Base-by-base conservation (phyloP, 139 green algal species). In the Volvox africanus region DNA sequence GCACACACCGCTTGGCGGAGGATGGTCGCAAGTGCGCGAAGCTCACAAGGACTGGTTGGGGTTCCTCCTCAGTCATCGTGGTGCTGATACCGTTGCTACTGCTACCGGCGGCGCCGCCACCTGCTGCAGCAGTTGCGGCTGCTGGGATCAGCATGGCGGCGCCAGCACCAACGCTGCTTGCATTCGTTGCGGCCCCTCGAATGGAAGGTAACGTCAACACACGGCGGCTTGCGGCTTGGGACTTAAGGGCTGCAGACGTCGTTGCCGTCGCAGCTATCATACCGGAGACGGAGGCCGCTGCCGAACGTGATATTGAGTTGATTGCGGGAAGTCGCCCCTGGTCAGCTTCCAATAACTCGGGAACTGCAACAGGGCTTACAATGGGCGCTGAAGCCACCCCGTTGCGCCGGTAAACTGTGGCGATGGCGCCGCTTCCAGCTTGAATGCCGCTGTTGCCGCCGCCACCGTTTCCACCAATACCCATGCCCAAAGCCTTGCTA, bases 1-100 rank as follows among this genome's bases (percentile, higher is more conserved):
- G 44, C 44, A 55, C 44, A 55, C 5, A 55, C 44, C 44, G 44
- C 44, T 55, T 86, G 50, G 9, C 50, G 13, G 80, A 14, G 50
- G 55, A 26, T 30, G 71, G 76, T 18, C 33, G 32, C 20, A 67
- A 28, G 21, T 18, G 33, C 33, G 20, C 61, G 82, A 65, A 88
- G 82, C 62, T 88, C 1, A 88, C 82, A 6, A 88, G 26, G 32
- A 88, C 2, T 65, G 82, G 32, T 55, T 55, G 44, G 44, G 44
- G 44, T 35, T 55, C 32, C 3, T 79, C 71, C 71, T 79, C 75
- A 35, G 30, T 30, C 18, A 35, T 28, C 71, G 71, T 20, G 28
- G 71, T 5, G 2, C 2, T 32, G 71, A 30, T 30, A 30, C 78
- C 18, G 13, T 33, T 16, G 37, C 37, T 12, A 68, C 2, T 14